phyloP scores from a whole-genome alignment of 495 filamentous ascomycete species.

The Hypomontagnella submonticulosa region DNA sequence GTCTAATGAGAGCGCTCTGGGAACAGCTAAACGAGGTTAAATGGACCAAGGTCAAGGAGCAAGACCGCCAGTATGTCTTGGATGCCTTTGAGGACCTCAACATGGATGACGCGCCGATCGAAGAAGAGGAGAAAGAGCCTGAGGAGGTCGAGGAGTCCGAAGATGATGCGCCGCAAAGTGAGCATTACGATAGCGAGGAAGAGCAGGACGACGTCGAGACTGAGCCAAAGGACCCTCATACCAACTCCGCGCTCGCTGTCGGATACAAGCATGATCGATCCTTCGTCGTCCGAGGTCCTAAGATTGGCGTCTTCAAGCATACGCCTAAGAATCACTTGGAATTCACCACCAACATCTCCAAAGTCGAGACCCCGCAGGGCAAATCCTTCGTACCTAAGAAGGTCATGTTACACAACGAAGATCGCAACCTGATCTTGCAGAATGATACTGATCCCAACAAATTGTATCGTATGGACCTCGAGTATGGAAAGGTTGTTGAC shows the following conservation, averaged over 20 bases:
- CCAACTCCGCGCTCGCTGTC: slow-evolving; percentile 96
- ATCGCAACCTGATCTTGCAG: slow-evolving; percentile 92
- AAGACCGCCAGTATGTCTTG: slow-evolving; percentile 91
- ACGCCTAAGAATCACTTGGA: slow-evolving; percentile 91
- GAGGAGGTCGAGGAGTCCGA: slow-evolving; percentile 71
- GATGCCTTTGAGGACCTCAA: slow-evolving; percentile 95
- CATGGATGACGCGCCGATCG: slow-evolving; percentile 79
- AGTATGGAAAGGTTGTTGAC: slow-evolving; percentile 98
- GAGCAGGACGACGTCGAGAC: slow-evolving; percentile 85
- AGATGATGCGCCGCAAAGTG: slow-evolving; percentile 66
- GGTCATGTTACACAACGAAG: slow-evolving; percentile 96
- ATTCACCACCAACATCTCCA: slow-evolving; percentile 97
- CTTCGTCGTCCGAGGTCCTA: slow-evolving; percentile 94
- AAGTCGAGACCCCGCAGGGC: slow-evolving; percentile 89
- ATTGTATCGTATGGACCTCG: slow-evolving; percentile 97
- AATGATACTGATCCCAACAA: slow-evolving; percentile 86
- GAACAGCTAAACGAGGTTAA: slow-evolving; percentile 95
- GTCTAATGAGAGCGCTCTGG: slow-evolving; percentile 94
- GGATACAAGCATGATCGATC: slow-evolving; percentile 98
- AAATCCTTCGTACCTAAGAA: slow-evolving; percentile 94
- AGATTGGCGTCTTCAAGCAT: slow-evolving; percentile 99
- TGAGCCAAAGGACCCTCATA: slow-evolving; percentile 78
- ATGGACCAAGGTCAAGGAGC: slow-evolving; percentile 91
- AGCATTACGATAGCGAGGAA: slow-evolving; percentile 90
- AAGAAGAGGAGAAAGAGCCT: slow-evolving; percentile 73